phyloP scores from a whole-genome alignment of 2,329 filamentous ascomycete genomes.

The Ophiostoma australiae region DNA sequence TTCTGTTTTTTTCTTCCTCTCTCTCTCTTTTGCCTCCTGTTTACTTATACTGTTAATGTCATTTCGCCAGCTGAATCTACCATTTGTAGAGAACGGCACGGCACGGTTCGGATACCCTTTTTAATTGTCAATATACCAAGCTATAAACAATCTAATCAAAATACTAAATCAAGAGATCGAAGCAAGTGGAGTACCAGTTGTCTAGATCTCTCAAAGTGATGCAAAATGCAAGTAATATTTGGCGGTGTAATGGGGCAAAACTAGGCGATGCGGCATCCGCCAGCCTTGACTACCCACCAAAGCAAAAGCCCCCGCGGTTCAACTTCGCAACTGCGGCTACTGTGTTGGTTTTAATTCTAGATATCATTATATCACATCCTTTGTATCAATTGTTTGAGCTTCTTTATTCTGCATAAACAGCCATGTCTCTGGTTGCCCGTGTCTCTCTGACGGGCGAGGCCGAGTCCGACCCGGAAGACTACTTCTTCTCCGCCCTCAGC shows the following conservation, averaged over 20 bases:
- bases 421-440: constrained; percentile 47
- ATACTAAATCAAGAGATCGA: not conserved
- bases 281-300: not conserved
- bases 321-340: not conserved
- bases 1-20: not conserved
- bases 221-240: not conserved
- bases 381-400: not conserved
- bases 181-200: not conserved
- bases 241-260: constrained; percentile 17
- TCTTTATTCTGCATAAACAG: not conserved
- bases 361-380: not conserved
- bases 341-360: not conserved
- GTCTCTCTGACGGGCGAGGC: constrained; percentile 40
- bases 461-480: constrained; percentile 51
- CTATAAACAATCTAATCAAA: not conserved
- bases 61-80: not conserved
- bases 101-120: not conserved
- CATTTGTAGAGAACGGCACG: not conserved
- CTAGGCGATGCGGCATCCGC: not conserved
- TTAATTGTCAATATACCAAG: not conserved
- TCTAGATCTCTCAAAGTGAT: not conserved
- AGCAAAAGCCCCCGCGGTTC: not conserved
- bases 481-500: constrained; percentile 54
- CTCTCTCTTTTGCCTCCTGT: not conserved
- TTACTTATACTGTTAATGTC: not conserved